Evolutionary conservation across 768 basidiomycete genomes (phyloP), one percentile per base, ranked within the genome.

Genomic region (Paxillus rubicundulus): DNA sequence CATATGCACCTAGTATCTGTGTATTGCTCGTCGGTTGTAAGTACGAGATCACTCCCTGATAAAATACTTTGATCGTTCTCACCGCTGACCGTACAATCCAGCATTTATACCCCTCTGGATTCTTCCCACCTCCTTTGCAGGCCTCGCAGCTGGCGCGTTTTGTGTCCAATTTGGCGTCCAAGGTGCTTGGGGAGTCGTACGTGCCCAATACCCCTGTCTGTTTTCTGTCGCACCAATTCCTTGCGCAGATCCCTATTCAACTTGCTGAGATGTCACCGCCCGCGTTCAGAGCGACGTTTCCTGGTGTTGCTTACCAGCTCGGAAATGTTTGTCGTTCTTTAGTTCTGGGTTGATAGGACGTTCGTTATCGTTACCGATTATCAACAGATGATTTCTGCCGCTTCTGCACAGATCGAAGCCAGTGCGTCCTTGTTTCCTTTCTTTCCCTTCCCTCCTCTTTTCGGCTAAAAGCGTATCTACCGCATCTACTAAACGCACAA

Each of bases 151-250:
- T 0, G 91, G 91, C 9, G 92, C 91, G 1, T 96, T 95, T 72
- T 92, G 81, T 59, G 74, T 92, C 14, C 92, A 94, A 62, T 82
- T 90, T 58, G 90, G 89, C 46, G 89, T 95, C 0, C 93, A 96
- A 66, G 92, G 91, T 2, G 92, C 90, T 34, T 92, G 89, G 89
- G 90, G 90, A 60, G 85, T 91, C 10, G 88, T 91, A 63, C 58
- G 86, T 66, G 49, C 42, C 6, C 34, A 28, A 37, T 44, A 6
- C 7, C 12, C 27, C 10, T n/a, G 21, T 37, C 32, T 12, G 1
- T 13, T 9, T 14, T 0, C 36, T 8, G 18, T 12, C 6, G 21
- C 34, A 8, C 41, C n/a, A 12, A 7, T 36, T 7, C 37, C 14
- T 13, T 33, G 33, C 13, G 13, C 47, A 76, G 77, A 79, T 82